phyloP scores from a whole-genome alignment of 495 filamentous ascomycete species.

The Xylaria scruposa region DNA sequence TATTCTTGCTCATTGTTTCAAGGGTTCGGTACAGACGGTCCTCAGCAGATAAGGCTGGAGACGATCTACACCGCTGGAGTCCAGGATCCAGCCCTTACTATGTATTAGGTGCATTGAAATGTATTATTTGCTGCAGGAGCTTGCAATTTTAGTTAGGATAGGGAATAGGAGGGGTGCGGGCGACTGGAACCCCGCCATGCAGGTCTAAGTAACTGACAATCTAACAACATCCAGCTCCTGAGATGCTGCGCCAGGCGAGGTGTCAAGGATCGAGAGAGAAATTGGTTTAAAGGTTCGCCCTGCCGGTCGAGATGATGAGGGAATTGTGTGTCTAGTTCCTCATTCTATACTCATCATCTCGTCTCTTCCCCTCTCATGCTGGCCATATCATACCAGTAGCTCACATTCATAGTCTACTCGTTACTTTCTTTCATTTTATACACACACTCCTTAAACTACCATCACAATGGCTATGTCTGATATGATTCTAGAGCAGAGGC shows the following conservation, averaged over 20 bases:
- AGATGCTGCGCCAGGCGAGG: constrained; percentile 13
- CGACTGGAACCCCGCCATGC: constrained; percentile 27
- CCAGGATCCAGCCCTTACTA: constrained; percentile 6
- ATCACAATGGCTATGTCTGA: constrained; percentile 14
- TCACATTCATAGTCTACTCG: background rate
- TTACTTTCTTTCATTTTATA: background rate
- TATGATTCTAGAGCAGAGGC: constrained; percentile 18
- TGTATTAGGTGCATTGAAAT: constrained; percentile 24
- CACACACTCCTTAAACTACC: background rate
- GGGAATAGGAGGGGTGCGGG: background rate
- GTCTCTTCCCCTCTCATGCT: constrained; percentile 1
- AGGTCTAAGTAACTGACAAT: background rate
- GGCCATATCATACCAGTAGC: background rate
- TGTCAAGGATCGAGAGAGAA: constrained; percentile 18
- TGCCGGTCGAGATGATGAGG: constrained; percentile 12
- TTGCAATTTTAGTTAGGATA: constrained; percentile 23
- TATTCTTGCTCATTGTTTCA: constrained; percentile 18
- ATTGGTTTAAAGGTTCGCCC: constrained; percentile 29
- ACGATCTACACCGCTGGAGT: constrained; percentile 27
- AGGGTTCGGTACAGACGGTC: constrained; percentile 11
- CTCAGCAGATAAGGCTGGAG: constrained; percentile 26
- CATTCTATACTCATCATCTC: constrained; percentile 17
- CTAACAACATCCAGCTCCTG: constrained; percentile 15
- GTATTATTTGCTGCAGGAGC: constrained; percentile 28
- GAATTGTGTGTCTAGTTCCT: constrained; percentile 1